Conservation (phyloP, 768 basidiomycete genomes). For the Porphyrellus cyaneotinctus region DNA sequence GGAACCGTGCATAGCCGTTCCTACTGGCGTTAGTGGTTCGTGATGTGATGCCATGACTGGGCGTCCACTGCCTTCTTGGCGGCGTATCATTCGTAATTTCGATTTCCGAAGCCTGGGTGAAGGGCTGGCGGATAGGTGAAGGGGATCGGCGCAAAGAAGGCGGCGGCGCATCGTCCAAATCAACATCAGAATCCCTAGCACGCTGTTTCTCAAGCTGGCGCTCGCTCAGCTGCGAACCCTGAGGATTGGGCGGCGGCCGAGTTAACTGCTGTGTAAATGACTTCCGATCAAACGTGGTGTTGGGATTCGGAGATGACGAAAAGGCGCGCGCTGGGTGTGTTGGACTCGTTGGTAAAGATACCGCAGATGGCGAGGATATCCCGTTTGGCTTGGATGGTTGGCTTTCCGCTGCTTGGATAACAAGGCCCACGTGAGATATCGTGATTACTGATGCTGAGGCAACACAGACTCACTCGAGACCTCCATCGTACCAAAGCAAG, state of each 20-base stretch:
- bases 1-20: constrained; percentile 7
- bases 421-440: constrained; percentile 5
- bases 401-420: background rate
- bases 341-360: constrained; percentile 25
- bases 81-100: constrained; percentile 29
- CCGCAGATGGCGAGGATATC: constrained; percentile 6
- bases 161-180: constrained; percentile 42
- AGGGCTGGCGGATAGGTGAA: constrained; percentile 19
- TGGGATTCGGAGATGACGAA: constrained; percentile 20
- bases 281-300: constrained; percentile 22
- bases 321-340: constrained; percentile 10
- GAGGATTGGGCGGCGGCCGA: constrained; percentile 10
- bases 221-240: constrained; percentile 18
- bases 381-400: constrained; percentile 12
- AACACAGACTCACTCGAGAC: constrained; percentile 11
- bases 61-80: constrained; percentile 28
- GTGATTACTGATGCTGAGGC: background rate
- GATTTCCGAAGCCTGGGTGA: constrained; percentile 23
- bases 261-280: constrained; percentile 11
- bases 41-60: constrained; percentile 16
- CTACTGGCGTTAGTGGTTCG: constrained; percentile 8
- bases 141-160: constrained; percentile 39
- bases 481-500: constrained; percentile 12
- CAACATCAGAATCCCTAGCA: constrained; percentile 23
- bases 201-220: constrained; percentile 27